These are phyloP conservation scores for Saturnispora hagleri DNA, from an alignment of 805 yeast species.

Conservation along the genomic window DNA sequence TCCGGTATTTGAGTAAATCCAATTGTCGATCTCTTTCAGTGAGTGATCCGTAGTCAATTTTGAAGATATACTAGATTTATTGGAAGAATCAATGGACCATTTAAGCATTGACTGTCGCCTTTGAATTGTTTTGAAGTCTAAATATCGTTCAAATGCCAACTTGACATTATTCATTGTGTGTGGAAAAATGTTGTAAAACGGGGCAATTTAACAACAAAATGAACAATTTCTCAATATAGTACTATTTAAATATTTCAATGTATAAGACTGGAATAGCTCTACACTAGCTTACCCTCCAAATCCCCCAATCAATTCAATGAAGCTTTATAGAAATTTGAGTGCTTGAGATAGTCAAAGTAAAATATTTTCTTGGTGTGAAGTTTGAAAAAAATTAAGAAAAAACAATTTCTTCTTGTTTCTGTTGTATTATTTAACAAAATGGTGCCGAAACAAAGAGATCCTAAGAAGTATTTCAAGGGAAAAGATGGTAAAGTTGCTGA, in stretches of 20 bases:
- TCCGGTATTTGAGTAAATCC: not conserved
- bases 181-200: not conserved
- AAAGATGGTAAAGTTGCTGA: slow-evolving; percentile 39
- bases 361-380: not conserved
- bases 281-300: not conserved
- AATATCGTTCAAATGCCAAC: slow-evolving; percentile 21
- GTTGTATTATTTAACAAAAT: not conserved
- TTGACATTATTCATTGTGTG: slow-evolving; percentile 20
- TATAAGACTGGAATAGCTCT: not conserved
- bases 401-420: not conserved
- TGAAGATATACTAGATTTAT: not conserved
- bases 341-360: not conserved
- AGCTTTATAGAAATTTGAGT: not conserved
- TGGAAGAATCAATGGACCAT: slow-evolving; percentile 20
- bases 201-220: not conserved
- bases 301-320: not conserved
- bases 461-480: slow-evolving; percentile 16
- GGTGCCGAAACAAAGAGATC: not conserved
- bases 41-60: not conserved
- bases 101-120: slow-evolving; percentile 22
- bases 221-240: too few species aligned
- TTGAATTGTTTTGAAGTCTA: slow-evolving; percentile 18
- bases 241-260: not conserved
- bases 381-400: not conserved
- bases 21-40: not conserved